phyloP scores from a whole-genome alignment of 192 early-diverging fungal species.

The Backusella liffmaniae region DNA sequence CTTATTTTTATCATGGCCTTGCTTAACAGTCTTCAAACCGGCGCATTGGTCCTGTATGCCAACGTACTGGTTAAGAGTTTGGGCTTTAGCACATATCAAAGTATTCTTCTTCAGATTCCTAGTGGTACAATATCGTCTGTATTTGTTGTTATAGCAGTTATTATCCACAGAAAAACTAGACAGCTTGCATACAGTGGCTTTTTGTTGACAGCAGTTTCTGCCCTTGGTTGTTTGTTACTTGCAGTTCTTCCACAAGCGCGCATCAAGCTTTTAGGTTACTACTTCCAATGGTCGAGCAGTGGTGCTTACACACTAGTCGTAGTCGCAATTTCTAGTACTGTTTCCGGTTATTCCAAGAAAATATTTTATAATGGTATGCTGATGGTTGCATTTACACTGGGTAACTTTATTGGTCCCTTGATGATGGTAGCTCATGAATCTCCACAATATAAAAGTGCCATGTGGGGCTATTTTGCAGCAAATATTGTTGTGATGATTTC shows the following conservation, averaged over 20 bases:
- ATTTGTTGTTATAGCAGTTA: not conserved
- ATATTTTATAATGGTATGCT: slow-evolving; percentile 8
- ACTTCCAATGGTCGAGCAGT: not conserved
- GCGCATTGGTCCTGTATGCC: slow-evolving; percentile 18
- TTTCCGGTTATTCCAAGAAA: slow-evolving; percentile 24
- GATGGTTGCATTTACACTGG: not conserved
- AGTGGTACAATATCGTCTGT: not conserved
- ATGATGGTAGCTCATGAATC: not conserved
- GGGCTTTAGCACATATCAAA: slow-evolving; percentile 15
- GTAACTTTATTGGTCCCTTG: slow-evolving; percentile 7
- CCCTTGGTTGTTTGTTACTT: slow-evolving; percentile 2
- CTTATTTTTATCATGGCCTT: not conserved
- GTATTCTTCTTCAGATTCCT: slow-evolving; percentile 12
- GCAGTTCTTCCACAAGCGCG: not conserved
- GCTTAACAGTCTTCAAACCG: slow-evolving; percentile 15
- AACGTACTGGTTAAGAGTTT: slow-evolving; percentile 11
- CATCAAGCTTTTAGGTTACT: not conserved
- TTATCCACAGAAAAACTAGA: not conserved
- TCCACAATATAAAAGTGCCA: not conserved
- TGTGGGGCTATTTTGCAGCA: slow-evolving; percentile 7
- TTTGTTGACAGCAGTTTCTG: not conserved
- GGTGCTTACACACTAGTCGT: slow-evolving; percentile 11
- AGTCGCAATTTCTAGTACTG: not conserved
- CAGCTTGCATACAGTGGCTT: not conserved
- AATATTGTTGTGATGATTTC: not conserved